Percentiles rank a stretch among this genome's conserved stretches.
Evolutionary conservation across 1,139 yeast species (phyloP).

Genomic region (Lodderomyces beijingensis): DNA sequence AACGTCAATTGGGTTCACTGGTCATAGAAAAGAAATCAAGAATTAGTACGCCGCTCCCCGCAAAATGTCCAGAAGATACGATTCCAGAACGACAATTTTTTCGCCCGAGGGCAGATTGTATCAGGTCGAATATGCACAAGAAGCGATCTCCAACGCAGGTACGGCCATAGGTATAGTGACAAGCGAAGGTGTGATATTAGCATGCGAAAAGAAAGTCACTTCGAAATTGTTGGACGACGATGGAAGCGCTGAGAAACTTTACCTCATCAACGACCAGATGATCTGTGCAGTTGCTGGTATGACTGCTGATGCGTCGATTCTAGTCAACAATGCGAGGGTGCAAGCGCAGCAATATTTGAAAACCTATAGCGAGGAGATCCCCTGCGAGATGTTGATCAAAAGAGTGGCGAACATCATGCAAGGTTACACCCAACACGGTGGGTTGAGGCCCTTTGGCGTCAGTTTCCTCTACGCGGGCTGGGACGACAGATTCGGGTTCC

Average conservation of each 20-base stretch:
- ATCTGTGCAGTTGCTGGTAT: constrained; percentile 97
- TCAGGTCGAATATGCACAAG: constrained; percentile 95
- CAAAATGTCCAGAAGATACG: constrained; percentile 57
- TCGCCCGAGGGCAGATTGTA: constrained; percentile 98
- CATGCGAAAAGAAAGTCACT: constrained; percentile 94
- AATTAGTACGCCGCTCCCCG: no score
- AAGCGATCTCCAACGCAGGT: constrained; percentile 96
- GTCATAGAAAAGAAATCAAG: no score
- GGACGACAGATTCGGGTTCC: constrained; percentile 87
- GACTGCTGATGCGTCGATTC: constrained; percentile 94
- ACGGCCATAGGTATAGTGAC: constrained; percentile 95
- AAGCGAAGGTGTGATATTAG: constrained; percentile 88
- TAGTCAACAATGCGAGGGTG: constrained; percentile 83
- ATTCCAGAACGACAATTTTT: constrained; percentile 95
- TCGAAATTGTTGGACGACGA: constrained; percentile 91
- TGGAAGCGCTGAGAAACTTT: constrained; percentile 88
- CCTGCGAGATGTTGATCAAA: constrained; percentile 86
- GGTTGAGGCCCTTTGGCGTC: constrained; percentile 96
- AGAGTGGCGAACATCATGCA: constrained; percentile 91
- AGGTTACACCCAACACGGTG: constrained; percentile 98
- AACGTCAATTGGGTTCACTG: no score
- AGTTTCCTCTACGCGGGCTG: constrained; percentile 94
- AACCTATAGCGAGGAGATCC: constrained; percentile 86
- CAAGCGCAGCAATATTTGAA: constrained; percentile 81
- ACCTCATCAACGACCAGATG: constrained; percentile 75